phyloP scores from a whole-genome alignment of 208 protist species.

The Trypanosomatidae sp. region DNA sequence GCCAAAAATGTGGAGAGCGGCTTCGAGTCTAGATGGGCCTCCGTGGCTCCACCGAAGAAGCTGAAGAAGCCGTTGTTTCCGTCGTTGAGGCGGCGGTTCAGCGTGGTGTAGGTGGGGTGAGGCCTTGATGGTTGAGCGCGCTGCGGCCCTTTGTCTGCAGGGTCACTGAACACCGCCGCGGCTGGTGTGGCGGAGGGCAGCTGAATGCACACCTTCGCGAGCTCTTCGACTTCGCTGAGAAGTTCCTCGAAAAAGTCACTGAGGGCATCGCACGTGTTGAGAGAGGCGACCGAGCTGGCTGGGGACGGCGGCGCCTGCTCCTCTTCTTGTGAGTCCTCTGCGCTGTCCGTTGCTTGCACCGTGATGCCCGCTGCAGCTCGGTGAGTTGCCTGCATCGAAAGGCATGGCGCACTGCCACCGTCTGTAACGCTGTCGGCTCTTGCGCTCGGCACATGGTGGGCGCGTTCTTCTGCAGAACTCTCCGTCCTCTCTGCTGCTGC shows the following conservation, averaged over 20 bases:
- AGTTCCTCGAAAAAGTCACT: conserved; percentile 39
- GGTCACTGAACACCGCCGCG: conserved; percentile 3
- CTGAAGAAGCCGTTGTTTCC: conserved; percentile 59
- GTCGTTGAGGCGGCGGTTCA: conserved; percentile 26
- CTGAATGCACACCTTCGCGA: conserved; percentile 54
- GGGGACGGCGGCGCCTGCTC: neutral
- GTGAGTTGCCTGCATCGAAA: neutral
- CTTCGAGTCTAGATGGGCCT: conserved; percentile 58
- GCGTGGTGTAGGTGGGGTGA: conserved; percentile 18
- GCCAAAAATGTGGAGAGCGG: conserved; percentile 59
- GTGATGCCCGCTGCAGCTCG: neutral
- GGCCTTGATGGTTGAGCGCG: neutral
- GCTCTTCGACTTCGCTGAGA: conserved; percentile 37
- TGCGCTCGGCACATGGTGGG: neutral
- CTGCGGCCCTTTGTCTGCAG: neutral
- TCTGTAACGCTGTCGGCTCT: neutral
- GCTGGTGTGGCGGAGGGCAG: conserved; percentile 30
- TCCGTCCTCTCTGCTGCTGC: neutral
- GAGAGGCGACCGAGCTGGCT: conserved; percentile 25
- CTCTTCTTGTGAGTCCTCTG: neutral
- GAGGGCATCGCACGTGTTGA: conserved; percentile 28
- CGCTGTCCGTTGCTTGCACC: neutral
- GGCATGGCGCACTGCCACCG: neutral
- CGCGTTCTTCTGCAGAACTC: neutral
- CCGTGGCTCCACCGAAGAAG: conserved; percentile 67